Conservation (phyloP, 257 asterid genomes). For the Petrea volubilis region DNA sequence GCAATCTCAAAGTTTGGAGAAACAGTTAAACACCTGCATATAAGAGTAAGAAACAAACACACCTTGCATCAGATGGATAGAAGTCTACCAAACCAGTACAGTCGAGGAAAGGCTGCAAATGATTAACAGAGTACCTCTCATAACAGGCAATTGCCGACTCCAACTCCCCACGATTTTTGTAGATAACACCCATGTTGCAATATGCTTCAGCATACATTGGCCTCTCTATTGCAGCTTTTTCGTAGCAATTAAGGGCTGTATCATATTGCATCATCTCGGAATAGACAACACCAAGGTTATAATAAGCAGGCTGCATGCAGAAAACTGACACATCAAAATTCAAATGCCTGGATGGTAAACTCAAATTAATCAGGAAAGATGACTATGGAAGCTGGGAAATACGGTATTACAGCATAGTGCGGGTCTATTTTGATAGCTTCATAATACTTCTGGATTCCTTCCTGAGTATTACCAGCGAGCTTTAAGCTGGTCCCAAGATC, state of each 20-base stretch:
- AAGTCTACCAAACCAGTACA: slow-evolving; percentile 18
- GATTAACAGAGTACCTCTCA: slow-evolving; percentile 66
- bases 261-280: slow-evolving; percentile 99
- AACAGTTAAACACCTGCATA: slow-evolving; percentile 87
- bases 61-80: slow-evolving; percentile 28
- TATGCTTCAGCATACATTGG: slow-evolving; percentile 99
- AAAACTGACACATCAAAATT: slow-evolving; percentile 30
- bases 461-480: slow-evolving; percentile 96
- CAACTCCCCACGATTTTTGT: slow-evolving; percentile 94
- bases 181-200: slow-evolving; percentile 99
- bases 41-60: slow-evolving; percentile 18
- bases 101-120: slow-evolving; percentile 5
- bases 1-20: slow-evolving; percentile 99
- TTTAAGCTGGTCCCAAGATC: slow-evolving; percentile 98
- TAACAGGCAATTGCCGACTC: slow-evolving; percentile 97
- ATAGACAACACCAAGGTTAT: slow-evolving; percentile 97
- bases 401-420: slow-evolving; percentile 82
- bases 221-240: slow-evolving; percentile 91
- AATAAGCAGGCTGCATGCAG: slow-evolving; percentile 90
- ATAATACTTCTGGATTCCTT: slow-evolving; percentile 92
- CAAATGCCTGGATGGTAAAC: slow-evolving; percentile 18
- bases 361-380: slow-evolving; percentile 13
- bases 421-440: slow-evolving; percentile 92
- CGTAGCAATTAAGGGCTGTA: slow-evolving; percentile 89
- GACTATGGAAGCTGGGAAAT: slow-evolving; percentile 18